Evolutionary conservation across 371 early-diverging fungal genomes (phyloP), one percentile per base, ranked within the genome.

Genomic region (Lichtheimia corymbifera): DNA sequence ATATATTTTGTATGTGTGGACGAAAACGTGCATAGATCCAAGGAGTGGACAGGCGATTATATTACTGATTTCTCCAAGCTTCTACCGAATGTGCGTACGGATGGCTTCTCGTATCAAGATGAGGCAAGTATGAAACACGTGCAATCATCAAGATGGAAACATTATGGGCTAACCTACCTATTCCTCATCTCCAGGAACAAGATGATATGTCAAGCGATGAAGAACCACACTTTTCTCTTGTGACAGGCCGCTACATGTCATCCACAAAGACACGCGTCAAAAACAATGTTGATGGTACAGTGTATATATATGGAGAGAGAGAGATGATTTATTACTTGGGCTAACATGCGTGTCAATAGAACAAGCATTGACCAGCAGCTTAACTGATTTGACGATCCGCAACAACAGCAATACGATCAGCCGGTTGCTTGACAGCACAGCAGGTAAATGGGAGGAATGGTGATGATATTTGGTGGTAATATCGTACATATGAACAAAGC

Each of bases 151-250:
- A 14, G 9, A 41, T 22, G 12, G 11, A 59, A 9, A 35, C 35
- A 35, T 35, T 6, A 9, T 11, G 11, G 35, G 35, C 35, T 35
- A 35, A 35, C 28, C 44, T 18, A 27, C 17, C 28, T 35, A 25
- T 47, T n/a, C 27, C 17, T 22, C 24, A 14, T 7, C n/a, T n/a
- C n/a, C 28, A 77, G 76, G 79, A 74, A 55, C 61, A 72, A 12
- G 76, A 83, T 15, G 85, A 78, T 24, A 74, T 64, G 22, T 82
- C 80, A 2, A 86, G 85, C 56, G 88, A 87, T 52, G 93, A 93
- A 57, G 80, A 76, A 44, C 93, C 95, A 15, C 92, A 93, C 58
- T 95, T 90, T 71, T 97, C 96, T 30, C 71, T 96, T 42, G 81
- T 94, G n/a, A 93, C 97, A 1, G 96, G 97, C 0, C 76, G 82